Evolutionary conservation across 1,139 yeast species (phyloP).

Genomic region (Blastobotrys buckinghamii): DNA sequence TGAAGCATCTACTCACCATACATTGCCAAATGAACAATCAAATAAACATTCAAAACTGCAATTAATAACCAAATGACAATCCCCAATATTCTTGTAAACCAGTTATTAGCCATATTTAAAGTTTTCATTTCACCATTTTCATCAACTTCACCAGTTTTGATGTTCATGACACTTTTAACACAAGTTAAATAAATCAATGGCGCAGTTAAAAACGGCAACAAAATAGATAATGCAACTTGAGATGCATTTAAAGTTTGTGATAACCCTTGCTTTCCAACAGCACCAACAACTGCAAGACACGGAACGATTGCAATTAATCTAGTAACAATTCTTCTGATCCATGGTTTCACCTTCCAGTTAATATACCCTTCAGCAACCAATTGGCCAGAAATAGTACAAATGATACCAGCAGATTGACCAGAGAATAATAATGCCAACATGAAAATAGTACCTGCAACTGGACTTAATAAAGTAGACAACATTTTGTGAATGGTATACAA

Average conservation of each 20-base stretch:
- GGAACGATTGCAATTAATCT: slow-evolving; percentile 69
- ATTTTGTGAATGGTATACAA: slow-evolving; percentile 62
- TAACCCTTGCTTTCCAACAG: slow-evolving; percentile 62
- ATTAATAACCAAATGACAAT: slow-evolving; percentile 58
- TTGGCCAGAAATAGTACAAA: slow-evolving; percentile 84
- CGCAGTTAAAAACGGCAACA: slow-evolving; percentile 69
- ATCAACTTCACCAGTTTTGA: slow-evolving; percentile 25
- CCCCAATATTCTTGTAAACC: slow-evolving; percentile 48
- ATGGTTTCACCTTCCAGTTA: slow-evolving; percentile 67
- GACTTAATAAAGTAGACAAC: slow-evolving; percentile 52
- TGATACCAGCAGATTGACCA: slow-evolving; percentile 81
- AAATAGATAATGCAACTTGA: slow-evolving; percentile 66
- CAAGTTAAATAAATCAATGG: slow-evolving; percentile 75
- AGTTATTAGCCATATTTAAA: slow-evolving; percentile 51
- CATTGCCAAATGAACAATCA: slow-evolving; percentile 56
- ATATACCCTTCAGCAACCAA: slow-evolving; percentile 80
- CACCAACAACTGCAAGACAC: slow-evolving; percentile 49
- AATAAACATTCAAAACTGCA: slow-evolving; percentile 58
- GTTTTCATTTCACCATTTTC: slow-evolving; percentile 12
- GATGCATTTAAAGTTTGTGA: slow-evolving; percentile 64
- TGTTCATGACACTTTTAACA: slow-evolving; percentile 52
- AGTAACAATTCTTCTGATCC: slow-evolving; percentile 69
- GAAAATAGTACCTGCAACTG: slow-evolving; percentile 70
- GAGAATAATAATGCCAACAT: slow-evolving; percentile 69
- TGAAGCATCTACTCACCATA: slow-evolving; percentile 32